Base-by-base conservation (phyloP, 2,329 filamentous ascomycete species). In the Fusarium sacchari region DNA sequence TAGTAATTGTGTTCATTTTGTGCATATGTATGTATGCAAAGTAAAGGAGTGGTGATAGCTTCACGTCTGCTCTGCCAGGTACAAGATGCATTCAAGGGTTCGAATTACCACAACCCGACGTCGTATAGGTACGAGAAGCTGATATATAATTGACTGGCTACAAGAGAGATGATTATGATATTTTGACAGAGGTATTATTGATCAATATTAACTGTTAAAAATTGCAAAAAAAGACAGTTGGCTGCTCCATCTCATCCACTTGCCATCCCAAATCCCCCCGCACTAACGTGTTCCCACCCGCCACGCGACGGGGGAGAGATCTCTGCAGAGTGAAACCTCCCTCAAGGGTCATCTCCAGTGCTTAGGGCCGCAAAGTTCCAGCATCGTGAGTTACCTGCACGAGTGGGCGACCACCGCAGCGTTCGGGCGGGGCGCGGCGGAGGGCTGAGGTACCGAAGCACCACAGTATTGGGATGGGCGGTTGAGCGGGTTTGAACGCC, bases 311-410 rank as follows among this genome's bases (percentile, higher is more conserved):
- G 90, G 89, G 89, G 88, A 89, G 87, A 90, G 85, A 82, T 82
- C 90, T 91, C 88, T 92, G 90, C 90, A 90, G 89, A 91, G 90
- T 92, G 88, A 92, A 83, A 65, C 90, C 90, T 91, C 90, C 87
- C 90, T 92, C 86, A 90, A 91, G 90, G 78, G 81, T 92, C 79
- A 85, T 89, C 88, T 89, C 88, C 90, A 91, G 88, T 89, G 88
- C 90, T 91, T 88, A 92, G 83, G 89, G 86, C 83, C 83, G 81
- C 84, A 80, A 52, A 60, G 49, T 74, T 76, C 82, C 86, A 90
- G 86, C 82, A 87, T 92, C 90, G 88, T 86, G 85, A 87, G 90
- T 87, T 92, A 82, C 90, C 90, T 87, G 79, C 86, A 86, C 87
- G 90, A 92, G 89, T 91, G 88, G 86, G 83, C 81, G 82, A 79